These are phyloP conservation scores for Plasmodium inui DNA, from an alignment of 169 alveolate genomes.

Conservation along the genomic window DNA sequence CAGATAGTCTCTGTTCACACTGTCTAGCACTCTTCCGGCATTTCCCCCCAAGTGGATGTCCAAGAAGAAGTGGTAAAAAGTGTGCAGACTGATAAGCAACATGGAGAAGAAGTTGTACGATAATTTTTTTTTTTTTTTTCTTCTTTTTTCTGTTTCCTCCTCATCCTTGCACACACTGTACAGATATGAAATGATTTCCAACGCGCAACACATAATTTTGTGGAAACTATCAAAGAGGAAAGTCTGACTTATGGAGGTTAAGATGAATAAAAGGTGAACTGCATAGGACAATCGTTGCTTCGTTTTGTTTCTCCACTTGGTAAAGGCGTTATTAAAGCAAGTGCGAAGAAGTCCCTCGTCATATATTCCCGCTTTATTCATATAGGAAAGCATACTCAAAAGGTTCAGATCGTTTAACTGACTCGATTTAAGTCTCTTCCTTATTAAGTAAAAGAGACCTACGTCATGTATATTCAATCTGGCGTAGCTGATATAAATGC, in stretches of 20 bases:
- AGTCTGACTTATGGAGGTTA: conserved; percentile 53
- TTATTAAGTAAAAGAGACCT: conserved; percentile 22
- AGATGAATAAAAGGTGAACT: conserved; percentile 23
- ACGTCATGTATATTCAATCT: conserved; percentile 47
- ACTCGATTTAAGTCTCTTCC: neutral
- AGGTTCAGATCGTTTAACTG: conserved; percentile 9
- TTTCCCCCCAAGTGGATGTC: neutral
- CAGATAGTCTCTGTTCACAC: neutral
- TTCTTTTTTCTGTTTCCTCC: neutral
- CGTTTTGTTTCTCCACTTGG: neutral
- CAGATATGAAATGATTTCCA: neutral
- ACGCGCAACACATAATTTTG: conserved; percentile 3
- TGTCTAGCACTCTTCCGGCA: neutral
- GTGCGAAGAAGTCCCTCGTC: conserved; percentile 1
- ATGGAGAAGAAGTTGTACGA: conserved; percentile 16
- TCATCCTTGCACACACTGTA: neutral
- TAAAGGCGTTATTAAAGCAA: conserved; percentile 26
- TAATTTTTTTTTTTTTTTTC: neutral
- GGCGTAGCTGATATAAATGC: conserved; percentile 40
- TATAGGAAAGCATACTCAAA: conserved; percentile 23
- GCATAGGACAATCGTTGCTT: neutral
- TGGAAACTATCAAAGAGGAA: conserved; percentile 7
- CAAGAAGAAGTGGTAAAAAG: conserved; percentile 19
- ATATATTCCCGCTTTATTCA: conserved; percentile 37
- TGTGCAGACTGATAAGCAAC: conserved; percentile 39